A percentile compares a stretch with the other conserved stretches of the same genome.
These are phyloP conservation scores for Thinopyrum elongatum DNA, from an alignment of 176 grass and related monocot species.

Conservation along the genomic window DNA sequence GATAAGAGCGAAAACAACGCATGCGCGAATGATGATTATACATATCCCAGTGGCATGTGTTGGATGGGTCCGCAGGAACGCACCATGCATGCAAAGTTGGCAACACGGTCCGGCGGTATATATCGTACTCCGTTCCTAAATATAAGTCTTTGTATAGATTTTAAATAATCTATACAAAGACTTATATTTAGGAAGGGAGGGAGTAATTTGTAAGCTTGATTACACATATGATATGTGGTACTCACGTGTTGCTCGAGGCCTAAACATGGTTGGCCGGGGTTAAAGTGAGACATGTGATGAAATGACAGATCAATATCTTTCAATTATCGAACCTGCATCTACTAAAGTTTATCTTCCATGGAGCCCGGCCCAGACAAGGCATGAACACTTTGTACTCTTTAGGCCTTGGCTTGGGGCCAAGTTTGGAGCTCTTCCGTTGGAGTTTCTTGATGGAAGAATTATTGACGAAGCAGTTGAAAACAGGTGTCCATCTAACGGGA, in stretches of 20 bases:
- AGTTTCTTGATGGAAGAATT: conserved; percentile 9
- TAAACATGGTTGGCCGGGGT: background rate
- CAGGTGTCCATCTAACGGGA: conserved; percentile 1
- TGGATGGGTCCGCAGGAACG: no score
- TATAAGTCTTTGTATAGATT: no score
- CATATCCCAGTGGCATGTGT: background rate
- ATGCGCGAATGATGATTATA: background rate
- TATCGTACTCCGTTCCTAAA: no score
- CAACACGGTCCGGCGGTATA: no score
- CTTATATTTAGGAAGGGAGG: no score
- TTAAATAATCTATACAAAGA: no score
- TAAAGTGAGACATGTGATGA: background rate
- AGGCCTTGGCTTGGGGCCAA: background rate
- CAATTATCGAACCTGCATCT: background rate
- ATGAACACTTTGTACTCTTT: background rate
- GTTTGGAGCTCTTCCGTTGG: background rate
- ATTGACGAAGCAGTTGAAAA: conserved; percentile 22
- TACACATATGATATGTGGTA: background rate
- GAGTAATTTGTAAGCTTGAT: background rate
- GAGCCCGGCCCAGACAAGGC: background rate
- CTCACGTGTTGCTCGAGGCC: background rate
- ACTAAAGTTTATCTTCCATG: background rate
- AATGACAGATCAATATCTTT: background rate
- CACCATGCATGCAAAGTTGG: background rate
- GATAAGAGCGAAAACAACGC: background rate